Percentiles rank a stretch among this genome's conserved stretches.
phyloP scores from a whole-genome alignment of 441 rosid genomes.

The Melianthus villosus region DNA sequence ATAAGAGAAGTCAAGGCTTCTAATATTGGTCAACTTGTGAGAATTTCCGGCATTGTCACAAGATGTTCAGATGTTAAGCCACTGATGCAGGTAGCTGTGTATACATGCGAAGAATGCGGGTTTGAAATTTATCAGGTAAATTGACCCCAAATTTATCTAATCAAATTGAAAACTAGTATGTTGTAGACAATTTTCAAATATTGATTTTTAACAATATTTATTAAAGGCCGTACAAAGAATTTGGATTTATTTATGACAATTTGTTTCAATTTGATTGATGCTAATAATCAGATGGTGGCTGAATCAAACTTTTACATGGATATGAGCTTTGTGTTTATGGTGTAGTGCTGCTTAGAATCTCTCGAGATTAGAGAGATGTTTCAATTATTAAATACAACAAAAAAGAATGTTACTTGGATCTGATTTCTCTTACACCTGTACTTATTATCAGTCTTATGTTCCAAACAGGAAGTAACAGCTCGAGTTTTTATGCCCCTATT shows the following conservation, averaged over 20 bases:
- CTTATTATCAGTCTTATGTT: conserved; percentile 5
- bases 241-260: too few relatives aligned
- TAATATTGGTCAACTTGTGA: conserved; percentile 80
- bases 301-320: too few relatives aligned
- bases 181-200: too few relatives aligned
- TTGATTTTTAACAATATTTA: too few relatives aligned
- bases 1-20: conserved; percentile 96
- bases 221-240: too few relatives aligned
- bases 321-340: too few relatives aligned
- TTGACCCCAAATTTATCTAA: neutral
- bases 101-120: conserved; percentile 97
- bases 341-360: too few relatives aligned
- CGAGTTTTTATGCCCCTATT: conserved; percentile 89
- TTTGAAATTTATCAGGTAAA: conserved; percentile 91
- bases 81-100: conserved; percentile 90
- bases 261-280: too few relatives aligned
- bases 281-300: too few relatives aligned
- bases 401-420: neutral
- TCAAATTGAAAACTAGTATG: neutral
- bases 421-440: neutral
- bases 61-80: conserved; percentile 99
- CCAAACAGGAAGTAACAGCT: conserved; percentile 73
- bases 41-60: conserved; percentile 81
- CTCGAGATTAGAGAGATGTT: too few relatives aligned
- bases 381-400: too few relatives aligned